Conservation (phyloP, 176 grass and related monocot genomes). For the Coix lacrymajobi region DNA sequence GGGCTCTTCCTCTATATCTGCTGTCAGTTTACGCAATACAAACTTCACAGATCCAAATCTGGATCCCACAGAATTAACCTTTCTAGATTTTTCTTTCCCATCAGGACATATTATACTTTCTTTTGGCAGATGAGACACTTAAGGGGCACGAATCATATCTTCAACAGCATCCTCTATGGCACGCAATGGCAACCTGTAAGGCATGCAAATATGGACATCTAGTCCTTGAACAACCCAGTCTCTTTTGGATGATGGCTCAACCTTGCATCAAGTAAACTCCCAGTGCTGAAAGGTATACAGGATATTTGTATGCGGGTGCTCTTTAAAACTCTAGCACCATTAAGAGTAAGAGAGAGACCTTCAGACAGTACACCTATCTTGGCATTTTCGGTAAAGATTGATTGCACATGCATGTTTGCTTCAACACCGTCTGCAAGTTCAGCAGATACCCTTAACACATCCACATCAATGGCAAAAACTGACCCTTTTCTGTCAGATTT, state of each 20-base stretch:
- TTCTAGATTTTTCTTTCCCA: conserved; percentile 61
- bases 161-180: conserved; percentile 96
- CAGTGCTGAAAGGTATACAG: conserved; percentile 56
- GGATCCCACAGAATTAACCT: conserved; percentile 44
- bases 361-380: conserved; percentile 92
- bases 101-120: conserved; percentile 53
- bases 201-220: conserved; percentile 96
- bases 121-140: conserved; percentile 84
- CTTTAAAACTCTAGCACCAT: conserved; percentile 87
- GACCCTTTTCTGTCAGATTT: conserved; percentile 57
- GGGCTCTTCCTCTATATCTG: conserved; percentile 97
- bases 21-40: conserved; percentile 75
- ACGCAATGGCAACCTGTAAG: conserved; percentile 86
- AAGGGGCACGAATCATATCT: conserved; percentile 79
- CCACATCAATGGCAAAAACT: conserved; percentile 90
- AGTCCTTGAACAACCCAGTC: conserved; percentile 92
- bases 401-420: conserved; percentile 80
- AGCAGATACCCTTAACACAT: conserved; percentile 78
- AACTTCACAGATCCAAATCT: conserved; percentile 90
- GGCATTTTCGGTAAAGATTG: conserved; percentile 97
- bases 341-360: conserved; percentile 81
- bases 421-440: conserved; percentile 90
- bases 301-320: conserved; percentile 92
- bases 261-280: conserved; percentile 49
- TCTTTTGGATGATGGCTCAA: conserved; percentile 50